Evolutionary conservation across 306 rosid species (phyloP).

Genomic region (Prunus mongolica): DNA sequence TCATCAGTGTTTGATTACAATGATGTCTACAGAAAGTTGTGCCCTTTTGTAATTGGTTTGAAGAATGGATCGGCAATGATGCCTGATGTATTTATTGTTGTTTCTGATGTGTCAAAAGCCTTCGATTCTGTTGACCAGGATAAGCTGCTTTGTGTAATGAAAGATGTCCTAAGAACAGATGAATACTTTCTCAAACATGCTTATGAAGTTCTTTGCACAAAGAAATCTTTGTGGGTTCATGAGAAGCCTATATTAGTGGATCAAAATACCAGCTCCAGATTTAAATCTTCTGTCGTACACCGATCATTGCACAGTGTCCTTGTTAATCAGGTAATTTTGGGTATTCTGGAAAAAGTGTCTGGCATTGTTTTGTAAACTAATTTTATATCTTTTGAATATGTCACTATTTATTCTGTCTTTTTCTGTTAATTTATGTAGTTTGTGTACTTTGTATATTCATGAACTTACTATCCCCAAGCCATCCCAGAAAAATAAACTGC

Average conservation of each 20-base stretch:
- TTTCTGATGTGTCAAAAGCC: constrained; percentile 81
- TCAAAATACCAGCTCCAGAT: constrained; percentile 29
- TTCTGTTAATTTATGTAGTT: not conserved
- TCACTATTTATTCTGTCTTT: not conserved
- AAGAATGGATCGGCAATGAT: constrained; percentile 31
- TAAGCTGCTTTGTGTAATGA: constrained; percentile 62
- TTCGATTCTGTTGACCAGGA: constrained; percentile 81
- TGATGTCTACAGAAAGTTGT: constrained; percentile 64
- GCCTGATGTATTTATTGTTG: constrained; percentile 56
- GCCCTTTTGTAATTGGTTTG: constrained; percentile 50
- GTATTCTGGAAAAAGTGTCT: constrained; percentile 1
- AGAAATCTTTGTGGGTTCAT: constrained; percentile 60
- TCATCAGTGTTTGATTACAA: constrained; percentile 91
- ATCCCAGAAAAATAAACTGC: not conserved
- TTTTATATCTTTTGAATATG: constrained; percentile 2
- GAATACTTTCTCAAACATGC: constrained; percentile 48
- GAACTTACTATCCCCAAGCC: not conserved
- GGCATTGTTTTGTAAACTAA: not conserved
- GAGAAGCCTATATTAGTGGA: constrained; percentile 36
- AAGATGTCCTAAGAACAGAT: constrained; percentile 41
- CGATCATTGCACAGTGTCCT: constrained; percentile 41
- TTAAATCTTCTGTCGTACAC: constrained; percentile 28
- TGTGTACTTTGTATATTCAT: not conserved
- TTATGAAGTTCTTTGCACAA: constrained; percentile 55
- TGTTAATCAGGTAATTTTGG: constrained; percentile 55